Conservation (phyloP, 2,329 filamentous ascomycete species). For the Colletotrichum lindemuthianum region DNA sequence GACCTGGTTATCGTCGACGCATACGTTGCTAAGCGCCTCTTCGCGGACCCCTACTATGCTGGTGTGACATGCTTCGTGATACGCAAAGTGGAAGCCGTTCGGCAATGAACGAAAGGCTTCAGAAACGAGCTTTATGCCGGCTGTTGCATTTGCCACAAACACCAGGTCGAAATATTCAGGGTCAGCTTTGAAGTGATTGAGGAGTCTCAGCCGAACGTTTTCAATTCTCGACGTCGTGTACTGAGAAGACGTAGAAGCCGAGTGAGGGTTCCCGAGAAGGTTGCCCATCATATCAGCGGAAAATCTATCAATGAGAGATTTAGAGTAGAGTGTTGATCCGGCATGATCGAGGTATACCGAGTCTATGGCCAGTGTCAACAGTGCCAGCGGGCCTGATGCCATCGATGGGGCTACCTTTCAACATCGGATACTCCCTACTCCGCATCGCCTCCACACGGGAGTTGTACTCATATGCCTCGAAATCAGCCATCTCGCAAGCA, state of each 20-base stretch:
- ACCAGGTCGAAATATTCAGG: conserved; percentile 86
- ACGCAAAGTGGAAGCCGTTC: conserved; percentile 82
- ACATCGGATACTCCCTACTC: conserved; percentile 73
- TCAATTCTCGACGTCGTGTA: conserved; percentile 79
- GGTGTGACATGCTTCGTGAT: conserved; percentile 87
- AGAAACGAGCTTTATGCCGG: conserved; percentile 85
- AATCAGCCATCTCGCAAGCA: conserved; percentile 7
- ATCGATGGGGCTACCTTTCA: conserved; percentile 61
- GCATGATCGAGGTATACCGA: conserved; percentile 92
- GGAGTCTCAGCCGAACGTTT: conserved; percentile 74
- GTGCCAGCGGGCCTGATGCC: too few species aligned
- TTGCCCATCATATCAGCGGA: conserved; percentile 80
- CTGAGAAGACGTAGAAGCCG: conserved; percentile 83
- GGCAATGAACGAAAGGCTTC: conserved; percentile 78
- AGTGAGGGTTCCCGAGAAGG: conserved; percentile 93
- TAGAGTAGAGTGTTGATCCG: conserved; percentile 86
- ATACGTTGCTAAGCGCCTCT: conserved; percentile 71
- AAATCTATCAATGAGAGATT: conserved; percentile 83
- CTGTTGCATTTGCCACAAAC: conserved; percentile 93
- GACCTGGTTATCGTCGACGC: conserved; percentile 74
- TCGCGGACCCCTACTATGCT: conserved; percentile 86
- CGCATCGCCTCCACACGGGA: conserved; percentile 67
- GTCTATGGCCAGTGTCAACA: conserved; percentile 55
- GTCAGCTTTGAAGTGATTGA: conserved; percentile 84
- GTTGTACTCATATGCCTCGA: conserved; percentile 59